Evolutionary conservation across 495 filamentous ascomycete genomes (phyloP), one percentile per base, ranked within the genome.

Genomic region (Niebla homalea): DNA sequence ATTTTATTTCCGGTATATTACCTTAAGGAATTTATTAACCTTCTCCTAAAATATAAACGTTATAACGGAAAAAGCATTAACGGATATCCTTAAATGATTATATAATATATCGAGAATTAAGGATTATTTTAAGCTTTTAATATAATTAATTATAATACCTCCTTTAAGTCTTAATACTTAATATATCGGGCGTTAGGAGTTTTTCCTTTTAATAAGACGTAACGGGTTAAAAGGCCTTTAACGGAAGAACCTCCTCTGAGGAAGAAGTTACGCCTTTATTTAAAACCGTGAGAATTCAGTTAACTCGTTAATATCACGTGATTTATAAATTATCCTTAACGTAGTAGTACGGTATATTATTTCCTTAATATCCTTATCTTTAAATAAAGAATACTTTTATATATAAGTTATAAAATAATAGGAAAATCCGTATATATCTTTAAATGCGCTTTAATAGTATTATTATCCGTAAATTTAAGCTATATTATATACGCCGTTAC

Each of bases 1-100:
- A 7, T 26, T 7, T 26, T 26, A 4, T 26, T 26, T 26, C 25
- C 7, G 7, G 7, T 32, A 39, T 53, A 41, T 37, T 56, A 59
- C 36, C 32, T 46, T 38, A 41, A 40, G 41, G 42, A 52, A 49
- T 38, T 55, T 43, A 43, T 45, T 29, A 49, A 45, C 35, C 18
- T 51, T 51, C 32, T 54, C 22, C 43, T 49, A 35, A 41, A 26
- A 26, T 26, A 26, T 26, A 26, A 26, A 26, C 3, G 25, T 7
- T 7, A 26, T 26, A 26, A 26, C 3, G 7, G 7, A 7, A 26
- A 7, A 26, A 26, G 7, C 7, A 26, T 26, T 26, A 26, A 26
- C 7, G 7, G 7, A 26, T 26, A 26, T 26, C 7, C 7, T 26
- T 26, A 26, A 26, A 26, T 7, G 25, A 7, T 26, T 26, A 26